phyloP scores from a whole-genome alignment of 2,329 filamentous ascomycete species.

The Exserohilum turcica region DNA sequence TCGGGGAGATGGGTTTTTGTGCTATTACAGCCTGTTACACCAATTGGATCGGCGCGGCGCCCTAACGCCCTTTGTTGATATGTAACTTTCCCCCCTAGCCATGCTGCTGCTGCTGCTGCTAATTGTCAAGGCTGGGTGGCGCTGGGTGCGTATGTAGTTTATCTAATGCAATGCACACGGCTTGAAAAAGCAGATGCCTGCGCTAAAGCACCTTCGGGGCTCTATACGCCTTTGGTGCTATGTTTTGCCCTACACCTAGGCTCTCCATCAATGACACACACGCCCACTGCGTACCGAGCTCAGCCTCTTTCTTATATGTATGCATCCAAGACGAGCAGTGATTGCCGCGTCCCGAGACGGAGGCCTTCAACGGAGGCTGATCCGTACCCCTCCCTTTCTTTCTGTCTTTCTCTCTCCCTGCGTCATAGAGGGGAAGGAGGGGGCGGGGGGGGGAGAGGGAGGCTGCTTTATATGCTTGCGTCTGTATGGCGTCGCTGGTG shows the following conservation, averaged over 20 bases:
- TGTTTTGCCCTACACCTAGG: not conserved
- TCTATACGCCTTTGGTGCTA: conserved; percentile 3
- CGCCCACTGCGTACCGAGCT: conserved; percentile 2
- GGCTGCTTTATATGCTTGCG: not conserved
- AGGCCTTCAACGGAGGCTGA: conserved; percentile 10
- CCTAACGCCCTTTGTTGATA: conserved; percentile 5
- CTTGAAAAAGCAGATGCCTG: not conserved
- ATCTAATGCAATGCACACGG: conserved; percentile 3
- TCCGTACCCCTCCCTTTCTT: conserved; percentile 17
- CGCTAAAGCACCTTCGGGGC: conserved; percentile 1
- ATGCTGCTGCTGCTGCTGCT: conserved; percentile 1
- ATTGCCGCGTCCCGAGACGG: conserved; percentile 11
- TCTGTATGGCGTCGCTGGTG: not conserved
- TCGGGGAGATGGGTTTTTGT: conserved; percentile 9
- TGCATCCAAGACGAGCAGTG: conserved; percentile 4
- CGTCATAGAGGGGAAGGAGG: conserved; percentile 22
- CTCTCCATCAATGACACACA: conserved; percentile 1
- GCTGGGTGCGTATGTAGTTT: not conserved
- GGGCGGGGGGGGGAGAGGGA: conserved; percentile 1
- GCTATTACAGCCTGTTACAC: conserved; percentile 4
- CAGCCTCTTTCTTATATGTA: conserved; percentile 1
- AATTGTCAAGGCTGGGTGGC: conserved; percentile 7
- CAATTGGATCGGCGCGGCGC: conserved; percentile 10
- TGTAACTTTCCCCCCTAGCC: conserved; percentile 5
- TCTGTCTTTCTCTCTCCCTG: conserved; percentile 7